These are phyloP conservation scores for Piper betle DNA, from an alignment of 164 flowering plant genomes.

Conservation along the genomic window DNA sequence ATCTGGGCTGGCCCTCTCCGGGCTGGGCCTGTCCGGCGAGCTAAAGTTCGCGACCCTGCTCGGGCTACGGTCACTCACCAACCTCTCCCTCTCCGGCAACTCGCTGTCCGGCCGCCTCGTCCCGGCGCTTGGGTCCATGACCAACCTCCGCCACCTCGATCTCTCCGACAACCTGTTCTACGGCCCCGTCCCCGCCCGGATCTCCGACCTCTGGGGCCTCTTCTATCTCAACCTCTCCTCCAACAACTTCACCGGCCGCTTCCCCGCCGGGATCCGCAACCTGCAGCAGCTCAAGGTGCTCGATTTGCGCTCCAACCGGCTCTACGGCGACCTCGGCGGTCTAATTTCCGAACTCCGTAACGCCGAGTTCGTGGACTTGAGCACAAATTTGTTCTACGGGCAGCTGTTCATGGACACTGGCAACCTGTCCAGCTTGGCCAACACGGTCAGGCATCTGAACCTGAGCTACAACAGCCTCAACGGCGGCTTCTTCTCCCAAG, in stretches of 20 bases:
- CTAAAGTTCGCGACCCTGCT: constrained; percentile 54
- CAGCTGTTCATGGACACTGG: constrained; percentile 21
- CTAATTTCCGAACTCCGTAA: constrained; percentile 45
- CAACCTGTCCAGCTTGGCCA: constrained; percentile 51
- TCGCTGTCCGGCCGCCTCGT: constrained; percentile 56
- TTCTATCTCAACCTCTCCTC: constrained; percentile 53
- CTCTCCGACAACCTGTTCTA: constrained; percentile 56
- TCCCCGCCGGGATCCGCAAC: constrained; percentile 45
- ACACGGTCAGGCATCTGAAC: constrained; percentile 45
- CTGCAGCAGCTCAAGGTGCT: constrained; percentile 61
- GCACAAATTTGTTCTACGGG: constrained; percentile 57
- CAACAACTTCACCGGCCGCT: constrained; percentile 49
- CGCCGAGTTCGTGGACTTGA: constrained; percentile 67
- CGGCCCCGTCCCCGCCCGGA: constrained; percentile 67
- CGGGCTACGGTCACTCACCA: constrained; percentile 39
- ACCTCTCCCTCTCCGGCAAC: constrained; percentile 63
- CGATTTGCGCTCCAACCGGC: constrained; percentile 55
- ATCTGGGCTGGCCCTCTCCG: constrained; percentile 30
- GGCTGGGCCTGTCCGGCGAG: constrained; percentile 53
- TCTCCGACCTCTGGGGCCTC: constrained; percentile 57
- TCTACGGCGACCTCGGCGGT: constrained; percentile 44
- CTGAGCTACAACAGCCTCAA: constrained; percentile 46
- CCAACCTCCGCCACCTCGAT: constrained; percentile 55
- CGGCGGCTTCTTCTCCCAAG: constrained; percentile 48
- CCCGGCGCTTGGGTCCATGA: constrained; percentile 51